A percentile compares a stretch with the other conserved stretches of the same genome.
Conservation (phyloP, 805 yeast species). For the Lipomyces lipofer region DNA sequence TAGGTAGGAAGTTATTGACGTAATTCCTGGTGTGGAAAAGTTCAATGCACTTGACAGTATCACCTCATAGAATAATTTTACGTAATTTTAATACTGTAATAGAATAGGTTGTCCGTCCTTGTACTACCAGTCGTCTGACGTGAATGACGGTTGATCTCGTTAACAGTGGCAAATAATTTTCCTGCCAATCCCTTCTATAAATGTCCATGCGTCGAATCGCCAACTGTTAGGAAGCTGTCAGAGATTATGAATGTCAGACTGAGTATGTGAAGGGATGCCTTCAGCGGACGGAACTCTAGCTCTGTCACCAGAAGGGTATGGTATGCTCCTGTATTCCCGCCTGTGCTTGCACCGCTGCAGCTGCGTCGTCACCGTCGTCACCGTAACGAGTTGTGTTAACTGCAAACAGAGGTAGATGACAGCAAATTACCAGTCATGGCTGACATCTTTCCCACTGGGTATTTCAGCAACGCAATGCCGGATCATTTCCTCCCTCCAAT, state of each 20-base stretch:
- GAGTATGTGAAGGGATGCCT: conserved; percentile 62
- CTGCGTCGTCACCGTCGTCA: no score
- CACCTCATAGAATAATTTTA: no score
- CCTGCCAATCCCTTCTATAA: conserved; percentile 56
- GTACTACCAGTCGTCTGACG: no score
- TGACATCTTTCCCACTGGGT: conserved; percentile 64
- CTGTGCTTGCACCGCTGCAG: no score
- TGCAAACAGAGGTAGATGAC: conserved; percentile 46
- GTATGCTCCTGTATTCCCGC: background rate
- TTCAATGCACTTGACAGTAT: conserved; percentile 35
- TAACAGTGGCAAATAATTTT: conserved; percentile 63
- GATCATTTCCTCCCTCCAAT: conserved; percentile 44
- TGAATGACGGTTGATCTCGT: no score
- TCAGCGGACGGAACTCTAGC: conserved; percentile 54
- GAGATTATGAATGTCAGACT: conserved; percentile 68
- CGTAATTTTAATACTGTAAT: no score
- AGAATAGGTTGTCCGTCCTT: conserved; percentile 50
- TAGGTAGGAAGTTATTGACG: conserved; percentile 57
- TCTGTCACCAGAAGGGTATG: conserved; percentile 37
- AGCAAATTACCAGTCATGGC: conserved; percentile 57
- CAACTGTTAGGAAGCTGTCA: conserved; percentile 67
- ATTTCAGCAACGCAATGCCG: conserved; percentile 45
- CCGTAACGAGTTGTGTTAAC: no score
- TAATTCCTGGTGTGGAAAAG: conserved; percentile 39
- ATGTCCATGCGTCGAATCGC: conserved; percentile 55